Evolutionary conservation across 2,329 filamentous ascomycete species (phyloP), one percentile per base, ranked within the genome.

Genomic region (Cladosporium velox): DNA sequence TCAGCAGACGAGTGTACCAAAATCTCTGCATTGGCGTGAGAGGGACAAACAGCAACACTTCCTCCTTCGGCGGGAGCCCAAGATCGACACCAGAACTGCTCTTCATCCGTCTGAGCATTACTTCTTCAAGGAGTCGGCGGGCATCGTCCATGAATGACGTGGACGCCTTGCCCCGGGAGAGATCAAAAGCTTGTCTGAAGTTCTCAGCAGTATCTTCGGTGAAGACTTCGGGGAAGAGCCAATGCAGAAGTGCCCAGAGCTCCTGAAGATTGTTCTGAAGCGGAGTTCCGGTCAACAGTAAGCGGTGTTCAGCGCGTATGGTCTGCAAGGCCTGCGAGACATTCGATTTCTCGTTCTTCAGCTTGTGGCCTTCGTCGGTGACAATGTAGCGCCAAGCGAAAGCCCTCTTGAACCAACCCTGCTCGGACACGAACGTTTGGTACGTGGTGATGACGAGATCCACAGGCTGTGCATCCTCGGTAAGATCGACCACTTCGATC

Each of bases 61-160:
- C 86, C 52, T 82, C 82, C 72, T 88, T 88, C 1, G 81, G 79
- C 0, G 86, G 86, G 5, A 88, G 77, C 21, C 82, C 82, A 1
- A 87, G 78, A 61, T 85, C 81, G 35, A 87, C 83, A 0, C 80
- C 82, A 0, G 82, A 80, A 41, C 82, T 85, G 54, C 80, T 79
- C 71, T 88, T 88, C 79, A 86, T 84, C 3, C 86, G 78, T 14
- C 86, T 79, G 7, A 88, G 76, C 86, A 88, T 88, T 58, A 88
- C 80, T 1, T 86, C 72, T 68, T 86, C 83, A 1, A 88, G 78
- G 10, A 88, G 77, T 1, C 75, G 76, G 0, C 85, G 80, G 6
- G 85, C 80, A 69, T 83, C 74, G 59, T 86, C 81, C 74, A 88
- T 81, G 32, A 88, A 85, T 0, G 73, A 73, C 4, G 80, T 81